Base-by-base conservation (phyloP, 352 stramenopile genomes). In the Pythium dissimile region DNA sequence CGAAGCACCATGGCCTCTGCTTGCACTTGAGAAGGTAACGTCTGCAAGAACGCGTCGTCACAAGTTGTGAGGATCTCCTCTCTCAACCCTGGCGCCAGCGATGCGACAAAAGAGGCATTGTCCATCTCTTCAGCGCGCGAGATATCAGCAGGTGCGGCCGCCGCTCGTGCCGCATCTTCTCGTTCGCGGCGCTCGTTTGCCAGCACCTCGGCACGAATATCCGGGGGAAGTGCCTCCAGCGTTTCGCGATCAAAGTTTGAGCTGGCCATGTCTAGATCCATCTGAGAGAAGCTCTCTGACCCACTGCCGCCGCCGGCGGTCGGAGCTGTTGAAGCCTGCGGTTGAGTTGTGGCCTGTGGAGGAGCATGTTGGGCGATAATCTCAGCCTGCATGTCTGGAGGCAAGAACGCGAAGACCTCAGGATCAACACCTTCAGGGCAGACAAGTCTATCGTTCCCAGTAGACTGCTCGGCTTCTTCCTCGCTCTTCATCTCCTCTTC, bases 91-190 rank as follows among this genome's bases (percentile, higher is more conserved):
- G 95, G 94, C 5, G 92, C 83, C 8, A 99, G 60, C 3, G 97
- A 99, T 5, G 96, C 96, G 9, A 99, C 80, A 73, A 99, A 99
- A 10, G 92, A 98, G 27, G 95, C 96, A 73, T 98, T 98, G 69
- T 99, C 97, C 95, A 99, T 99, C 46, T 99, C 96, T 74, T 98
- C 87, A 20, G 96, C 97, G 41, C 95, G 92, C 15, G 94, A 97
- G 6, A 96, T 95, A 71, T 99, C 96, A 13, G 90, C 81, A 47
- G 91, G 78, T 13, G 84, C 77, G 27, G 67, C 72, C 15, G 87
- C 76, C 13, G 82, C 73, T 28, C 83, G 75, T 38, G 84, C 74
- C 52, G 78, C 66, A 56, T 81, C 70, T 70, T 94, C 81, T 20
- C 95, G 79, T 67, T 98, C 92, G 15, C 91, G 89, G 21, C 95